Evolutionary conservation across 805 yeast genomes (phyloP).

Genomic region (Suhomyces emberorum): DNA sequence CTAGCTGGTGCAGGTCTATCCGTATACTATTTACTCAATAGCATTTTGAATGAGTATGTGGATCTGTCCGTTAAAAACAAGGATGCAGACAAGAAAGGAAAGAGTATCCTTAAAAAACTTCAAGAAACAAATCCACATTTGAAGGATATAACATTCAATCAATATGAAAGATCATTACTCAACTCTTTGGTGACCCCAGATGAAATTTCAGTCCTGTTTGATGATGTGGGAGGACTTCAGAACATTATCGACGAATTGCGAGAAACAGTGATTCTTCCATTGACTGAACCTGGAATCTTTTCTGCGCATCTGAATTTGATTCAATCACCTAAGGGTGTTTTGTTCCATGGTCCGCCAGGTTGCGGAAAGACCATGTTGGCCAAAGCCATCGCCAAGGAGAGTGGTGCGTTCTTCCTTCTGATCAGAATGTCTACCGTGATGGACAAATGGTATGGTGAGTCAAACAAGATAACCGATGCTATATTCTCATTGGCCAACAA

Average conservation of each 20-base stretch:
- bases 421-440: constrained; percentile 89
- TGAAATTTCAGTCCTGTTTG: constrained; percentile 73
- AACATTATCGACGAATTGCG: constrained; percentile 76
- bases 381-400: constrained; percentile 87
- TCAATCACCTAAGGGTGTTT: constrained; percentile 92
- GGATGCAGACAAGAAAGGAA: constrained; percentile 63
- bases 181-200: constrained; percentile 79
- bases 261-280: constrained; percentile 86
- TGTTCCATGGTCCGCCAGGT: constrained; percentile 94
- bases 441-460: constrained; percentile 98
- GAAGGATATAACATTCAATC: constrained; percentile 51
- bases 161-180: constrained; percentile 75
- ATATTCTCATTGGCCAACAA: constrained; percentile 86
- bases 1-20: constrained; percentile 64
- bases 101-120: constrained; percentile 35
- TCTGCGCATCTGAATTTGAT: constrained; percentile 63
- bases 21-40: constrained; percentile 57
- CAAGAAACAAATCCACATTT: constrained; percentile 54
- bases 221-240: constrained; percentile 88
- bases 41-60: constrained; percentile 33
- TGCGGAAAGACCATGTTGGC: constrained; percentile 98
- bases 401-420: constrained; percentile 87
- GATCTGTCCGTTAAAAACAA: constrained; percentile 42
- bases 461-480: constrained; percentile 91
- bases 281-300: constrained; percentile 70